Evolutionary conservation across 2,329 filamentous ascomycete genomes (phyloP).

Genomic region (Trichoderma sp.): DNA sequence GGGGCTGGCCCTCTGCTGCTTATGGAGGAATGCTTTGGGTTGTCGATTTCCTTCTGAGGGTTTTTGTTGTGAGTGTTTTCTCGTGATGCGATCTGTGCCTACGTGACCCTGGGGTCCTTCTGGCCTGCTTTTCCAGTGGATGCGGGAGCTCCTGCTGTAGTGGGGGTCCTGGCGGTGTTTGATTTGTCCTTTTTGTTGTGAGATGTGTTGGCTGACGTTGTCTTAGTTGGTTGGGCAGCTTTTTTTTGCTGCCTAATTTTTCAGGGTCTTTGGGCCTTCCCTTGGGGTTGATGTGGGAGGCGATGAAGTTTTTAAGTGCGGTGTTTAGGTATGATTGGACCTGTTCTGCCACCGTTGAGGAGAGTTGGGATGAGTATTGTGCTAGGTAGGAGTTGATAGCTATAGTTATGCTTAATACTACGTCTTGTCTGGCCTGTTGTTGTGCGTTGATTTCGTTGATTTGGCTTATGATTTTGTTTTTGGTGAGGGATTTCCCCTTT

Average conservation of each 20-base stretch:
- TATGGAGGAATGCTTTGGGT: too few relatives aligned
- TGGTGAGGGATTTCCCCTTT: background rate
- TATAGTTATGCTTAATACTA: background rate
- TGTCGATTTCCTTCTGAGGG: too few relatives aligned
- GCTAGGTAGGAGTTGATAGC: background rate
- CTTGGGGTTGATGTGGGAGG: too few relatives aligned
- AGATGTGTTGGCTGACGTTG: background rate
- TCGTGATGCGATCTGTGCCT: background rate
- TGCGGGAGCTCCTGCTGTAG: background rate
- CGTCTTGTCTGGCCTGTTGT: background rate
- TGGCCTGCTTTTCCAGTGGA: background rate
- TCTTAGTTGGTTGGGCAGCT: too few relatives aligned
- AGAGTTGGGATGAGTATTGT: background rate
- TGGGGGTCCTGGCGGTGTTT: rapidly evolving
- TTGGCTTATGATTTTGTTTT: background rate
- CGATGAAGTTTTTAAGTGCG: too few relatives aligned
- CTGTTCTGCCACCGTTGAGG: background rate
- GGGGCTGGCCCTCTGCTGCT: background rate
- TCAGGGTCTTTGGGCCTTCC: too few relatives aligned
- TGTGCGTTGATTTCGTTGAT: background rate
- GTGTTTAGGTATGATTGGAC: background rate
- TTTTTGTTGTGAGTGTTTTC: too few relatives aligned
- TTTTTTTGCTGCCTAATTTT: too few relatives aligned
- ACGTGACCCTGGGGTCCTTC: background rate
- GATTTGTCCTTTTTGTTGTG: background rate